Evolutionary conservation across 2,329 filamentous ascomycete genomes (phyloP).

Genomic region (Stylonectria norvegica): DNA sequence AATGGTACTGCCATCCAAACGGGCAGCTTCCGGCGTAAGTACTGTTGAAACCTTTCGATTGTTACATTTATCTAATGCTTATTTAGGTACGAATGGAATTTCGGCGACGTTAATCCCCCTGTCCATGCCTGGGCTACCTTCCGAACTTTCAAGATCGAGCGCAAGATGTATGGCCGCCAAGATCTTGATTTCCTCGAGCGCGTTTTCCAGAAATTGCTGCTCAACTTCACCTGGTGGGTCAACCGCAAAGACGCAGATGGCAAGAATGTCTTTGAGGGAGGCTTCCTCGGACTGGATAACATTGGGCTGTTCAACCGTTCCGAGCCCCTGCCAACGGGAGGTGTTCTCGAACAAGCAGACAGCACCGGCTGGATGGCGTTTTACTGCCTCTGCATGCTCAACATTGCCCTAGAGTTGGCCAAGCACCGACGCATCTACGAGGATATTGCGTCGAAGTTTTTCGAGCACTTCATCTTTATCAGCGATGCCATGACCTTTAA

Average conservation of each 20-base stretch:
- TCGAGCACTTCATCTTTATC: conserved; percentile 97
- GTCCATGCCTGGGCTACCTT: conserved; percentile 97
- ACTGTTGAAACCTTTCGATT: too few species aligned
- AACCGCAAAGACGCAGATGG: conserved; percentile 92
- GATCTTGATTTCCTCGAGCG: conserved; percentile 94
- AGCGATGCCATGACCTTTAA: conserved; percentile 94
- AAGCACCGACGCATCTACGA: conserved; percentile 95
- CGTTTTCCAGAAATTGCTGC: conserved; percentile 90
- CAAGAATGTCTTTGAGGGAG: conserved; percentile 96
- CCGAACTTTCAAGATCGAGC: conserved; percentile 95
- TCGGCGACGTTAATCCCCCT: conserved; percentile 92
- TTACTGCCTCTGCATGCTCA: conserved; percentile 94
- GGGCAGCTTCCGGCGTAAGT: conserved; percentile 84
- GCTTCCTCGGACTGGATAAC: conserved; percentile 93
- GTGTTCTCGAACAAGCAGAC: conserved; percentile 91
- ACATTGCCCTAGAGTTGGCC: conserved; percentile 90
- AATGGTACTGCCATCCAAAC: conserved; percentile 99
- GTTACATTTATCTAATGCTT: conserved; percentile 9
- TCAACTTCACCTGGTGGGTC: conserved; percentile 99
- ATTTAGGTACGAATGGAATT: conserved; percentile 85
- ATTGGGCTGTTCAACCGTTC: conserved; percentile 97
- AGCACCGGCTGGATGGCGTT: conserved; percentile 99
- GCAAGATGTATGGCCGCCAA: conserved; percentile 92
- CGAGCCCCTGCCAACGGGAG: conserved; percentile 88
- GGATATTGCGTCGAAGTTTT: conserved; percentile 97